A percentile compares a stretch with the other conserved stretches of the same genome.
Conservation (phyloP, 192 early-diverging fungal genomes). For the Chytriomyces confervae region DNA sequence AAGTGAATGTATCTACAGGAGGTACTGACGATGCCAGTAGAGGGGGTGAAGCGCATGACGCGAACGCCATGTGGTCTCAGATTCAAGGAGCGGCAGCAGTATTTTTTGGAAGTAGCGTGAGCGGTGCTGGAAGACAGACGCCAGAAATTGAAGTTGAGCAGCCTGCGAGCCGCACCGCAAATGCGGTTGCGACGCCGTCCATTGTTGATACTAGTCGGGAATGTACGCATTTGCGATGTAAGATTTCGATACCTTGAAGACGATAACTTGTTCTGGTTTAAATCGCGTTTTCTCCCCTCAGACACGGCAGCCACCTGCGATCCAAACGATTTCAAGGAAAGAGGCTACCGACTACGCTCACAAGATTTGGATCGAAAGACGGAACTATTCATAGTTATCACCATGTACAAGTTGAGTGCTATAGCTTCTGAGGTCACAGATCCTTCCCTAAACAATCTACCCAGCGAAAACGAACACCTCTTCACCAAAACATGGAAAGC, state of each 20-base stretch:
- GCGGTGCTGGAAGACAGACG: background rate
- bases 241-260: background rate
- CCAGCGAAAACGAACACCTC: conserved; percentile 81
- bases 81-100: conserved; percentile 18
- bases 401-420: conserved; percentile 62
- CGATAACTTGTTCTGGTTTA: background rate
- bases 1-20: background rate
- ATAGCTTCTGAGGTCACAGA: conserved; percentile 16
- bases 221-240: conserved; percentile 56
- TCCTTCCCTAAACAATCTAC: background rate
- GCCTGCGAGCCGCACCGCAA: background rate
- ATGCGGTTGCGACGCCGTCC: conserved; percentile 9
- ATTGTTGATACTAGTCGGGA: conserved; percentile 36
- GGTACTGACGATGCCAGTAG: background rate
- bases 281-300: background rate
- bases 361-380: conserved; percentile 74
- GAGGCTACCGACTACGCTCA: conserved; percentile 63
- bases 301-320: conserved; percentile 84
- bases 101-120: conserved; percentile 9
- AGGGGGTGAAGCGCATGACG: background rate
- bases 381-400: conserved; percentile 89
- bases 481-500: conserved; percentile 87
- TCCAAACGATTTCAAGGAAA: conserved; percentile 73
- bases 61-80: background rate
- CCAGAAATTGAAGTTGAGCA: background rate